Conservation (phyloP, 2,329 filamentous ascomycete genomes). For the Colletotrichum sp. region DNA sequence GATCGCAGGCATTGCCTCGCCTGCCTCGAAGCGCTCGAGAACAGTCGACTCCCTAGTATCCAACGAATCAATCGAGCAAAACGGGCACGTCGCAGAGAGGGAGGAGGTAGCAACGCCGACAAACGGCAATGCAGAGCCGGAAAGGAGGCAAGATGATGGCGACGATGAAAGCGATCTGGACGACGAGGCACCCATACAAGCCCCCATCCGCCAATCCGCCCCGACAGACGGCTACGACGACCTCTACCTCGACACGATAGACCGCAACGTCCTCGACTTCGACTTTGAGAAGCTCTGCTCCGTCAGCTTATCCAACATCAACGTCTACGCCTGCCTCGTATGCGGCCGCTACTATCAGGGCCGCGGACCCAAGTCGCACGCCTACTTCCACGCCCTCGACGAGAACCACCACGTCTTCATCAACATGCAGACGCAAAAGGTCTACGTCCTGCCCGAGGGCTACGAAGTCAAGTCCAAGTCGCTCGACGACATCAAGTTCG, state of each 20-base stretch:
- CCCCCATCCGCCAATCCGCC: conserved; percentile 72
- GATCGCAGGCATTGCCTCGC: conserved; percentile 57
- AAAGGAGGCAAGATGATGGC: conserved; percentile 28
- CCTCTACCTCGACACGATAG: conserved; percentile 96
- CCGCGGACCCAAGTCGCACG: conserved; percentile 89
- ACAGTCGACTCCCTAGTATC: conserved; percentile 44
- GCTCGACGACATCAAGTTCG: conserved; percentile 97
- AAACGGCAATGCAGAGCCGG: conserved; percentile 22
- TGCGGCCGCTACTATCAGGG: conserved; percentile 99
- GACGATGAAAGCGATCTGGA: conserved; percentile 47
- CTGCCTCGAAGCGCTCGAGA: conserved; percentile 64
- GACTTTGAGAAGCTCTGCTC: conserved; percentile 99
- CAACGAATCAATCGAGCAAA: conserved; percentile 38
- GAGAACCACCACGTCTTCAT: conserved; percentile 97
- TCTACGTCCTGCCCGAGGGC: conserved; percentile 92
- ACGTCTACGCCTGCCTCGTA: conserved; percentile 96
- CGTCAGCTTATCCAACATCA: conserved; percentile 94
- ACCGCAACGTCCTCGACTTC: conserved; percentile 91
- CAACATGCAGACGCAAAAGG: conserved; percentile 92
- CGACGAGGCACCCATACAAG: conserved; percentile 40
- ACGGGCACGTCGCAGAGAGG: conserved; percentile 30
- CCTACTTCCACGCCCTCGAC: conserved; percentile 96
- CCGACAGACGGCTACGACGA: conserved; percentile 91
- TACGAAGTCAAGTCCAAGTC: conserved; percentile 96
- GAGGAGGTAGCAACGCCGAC: conserved; percentile 26